Conservation (phyloP, 2,329 filamentous ascomycete species). For the Alternaria sp. region DNA sequence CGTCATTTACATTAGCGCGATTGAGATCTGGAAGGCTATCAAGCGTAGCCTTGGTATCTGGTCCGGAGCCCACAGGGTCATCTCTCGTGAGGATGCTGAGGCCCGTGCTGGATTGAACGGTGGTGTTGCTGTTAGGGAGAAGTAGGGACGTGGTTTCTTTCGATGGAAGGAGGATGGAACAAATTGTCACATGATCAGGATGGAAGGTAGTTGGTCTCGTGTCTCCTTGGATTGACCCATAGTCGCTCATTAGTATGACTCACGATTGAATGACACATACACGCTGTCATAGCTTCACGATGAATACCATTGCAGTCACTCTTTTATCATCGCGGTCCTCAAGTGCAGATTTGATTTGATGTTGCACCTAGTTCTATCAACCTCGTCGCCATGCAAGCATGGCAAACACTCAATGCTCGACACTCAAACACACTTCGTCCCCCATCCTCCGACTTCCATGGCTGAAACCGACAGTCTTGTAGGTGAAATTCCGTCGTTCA, state of each 20-base stretch:
- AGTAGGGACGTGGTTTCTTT: conserved; percentile 7
- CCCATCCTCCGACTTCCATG: neutral
- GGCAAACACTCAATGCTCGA: neutral
- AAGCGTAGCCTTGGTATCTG: conserved; percentile 49
- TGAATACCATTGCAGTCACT: neutral
- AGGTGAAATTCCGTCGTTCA: neutral
- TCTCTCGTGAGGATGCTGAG: conserved; percentile 46
- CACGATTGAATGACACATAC: neutral
- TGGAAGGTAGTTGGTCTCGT: neutral
- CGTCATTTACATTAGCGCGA: conserved; percentile 50
- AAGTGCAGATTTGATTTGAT: neutral
- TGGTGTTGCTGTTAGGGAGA: conserved; percentile 15
- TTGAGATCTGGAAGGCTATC: conserved; percentile 55
- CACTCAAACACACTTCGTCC: neutral
- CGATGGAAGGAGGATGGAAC: neutral
- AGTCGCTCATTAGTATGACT: conserved; percentile 10
- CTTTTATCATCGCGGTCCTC: neutral
- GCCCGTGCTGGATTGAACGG: conserved; percentile 35
- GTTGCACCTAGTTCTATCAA: neutral
- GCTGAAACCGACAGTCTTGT: neutral
- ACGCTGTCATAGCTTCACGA: neutral
- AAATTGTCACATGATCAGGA: conserved; percentile 3
- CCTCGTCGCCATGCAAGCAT: neutral
- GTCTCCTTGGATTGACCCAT: conserved; percentile 16
- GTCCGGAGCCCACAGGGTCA: conserved; percentile 39